Evolutionary conservation across 2,329 filamentous ascomycete species (phyloP).

Genomic region (Zymoseptoria ardabiliae): DNA sequence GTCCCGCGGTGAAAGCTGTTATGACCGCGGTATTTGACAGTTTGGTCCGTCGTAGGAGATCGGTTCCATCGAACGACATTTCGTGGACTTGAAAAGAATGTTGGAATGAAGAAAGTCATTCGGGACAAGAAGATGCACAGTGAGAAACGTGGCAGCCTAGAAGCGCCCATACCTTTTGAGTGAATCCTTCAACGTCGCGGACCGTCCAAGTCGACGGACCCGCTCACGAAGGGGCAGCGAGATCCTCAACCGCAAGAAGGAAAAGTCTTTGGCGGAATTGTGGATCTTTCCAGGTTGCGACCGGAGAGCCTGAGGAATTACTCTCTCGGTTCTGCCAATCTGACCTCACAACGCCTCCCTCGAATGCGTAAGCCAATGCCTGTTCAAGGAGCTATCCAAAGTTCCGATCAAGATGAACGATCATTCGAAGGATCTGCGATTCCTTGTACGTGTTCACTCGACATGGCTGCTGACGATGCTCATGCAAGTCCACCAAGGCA

Average conservation of each 20-base stretch:
- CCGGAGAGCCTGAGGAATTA: background rate
- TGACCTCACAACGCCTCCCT: background rate
- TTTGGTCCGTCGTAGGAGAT: background rate
- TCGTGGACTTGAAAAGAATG: background rate
- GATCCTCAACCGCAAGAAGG: too few species aligned
- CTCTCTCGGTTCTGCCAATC: background rate
- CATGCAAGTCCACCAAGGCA: background rate
- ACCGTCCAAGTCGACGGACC: too few species aligned
- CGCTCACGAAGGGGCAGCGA: too few species aligned
- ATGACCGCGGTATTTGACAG: background rate
- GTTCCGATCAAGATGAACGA: background rate
- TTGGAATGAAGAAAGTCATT: background rate
- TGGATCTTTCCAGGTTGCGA: too few species aligned
- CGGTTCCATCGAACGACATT: background rate
- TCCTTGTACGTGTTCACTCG: background rate
- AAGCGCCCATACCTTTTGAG: background rate
- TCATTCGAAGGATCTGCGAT: background rate
- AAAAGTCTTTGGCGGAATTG: too few species aligned
- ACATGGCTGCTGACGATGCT: background rate
- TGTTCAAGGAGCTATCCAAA: too few species aligned
- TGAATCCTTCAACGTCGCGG: too few species aligned
- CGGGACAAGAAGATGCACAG: too few species aligned
- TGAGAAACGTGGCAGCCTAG: background rate
- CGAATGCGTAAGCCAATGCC: background rate
- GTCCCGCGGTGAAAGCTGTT: background rate